Conservation (phyloP, 2,329 filamentous ascomycete genomes). For the Tolypocladium guangdongense region DNA sequence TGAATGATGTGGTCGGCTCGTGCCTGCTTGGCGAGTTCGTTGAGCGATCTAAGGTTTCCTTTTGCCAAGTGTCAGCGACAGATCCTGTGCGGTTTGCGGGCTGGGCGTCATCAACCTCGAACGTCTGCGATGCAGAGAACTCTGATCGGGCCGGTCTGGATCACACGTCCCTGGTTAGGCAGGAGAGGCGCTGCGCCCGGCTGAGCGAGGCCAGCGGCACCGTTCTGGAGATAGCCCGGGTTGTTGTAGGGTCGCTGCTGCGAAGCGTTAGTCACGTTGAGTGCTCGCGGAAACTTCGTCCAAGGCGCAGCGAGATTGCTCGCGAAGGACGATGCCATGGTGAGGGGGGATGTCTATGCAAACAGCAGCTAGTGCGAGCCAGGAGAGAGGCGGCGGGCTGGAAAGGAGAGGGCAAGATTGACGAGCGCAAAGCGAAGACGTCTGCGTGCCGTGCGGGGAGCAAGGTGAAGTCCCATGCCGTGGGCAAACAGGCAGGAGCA, state of each 20-base stretch:
- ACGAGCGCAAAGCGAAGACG: not conserved
- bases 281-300: not conserved
- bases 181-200: slow-evolving; percentile 53
- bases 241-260: slow-evolving; percentile 37
- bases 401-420: not conserved
- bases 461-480: not conserved
- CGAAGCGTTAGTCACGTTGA: slow-evolving; percentile 11
- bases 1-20: slow-evolving; percentile 97
- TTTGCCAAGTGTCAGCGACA: slow-evolving; percentile 7
- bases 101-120: slow-evolving; percentile 40
- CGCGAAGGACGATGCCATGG: slow-evolving; percentile 1
- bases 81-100: not conserved
- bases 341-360: not conserved
- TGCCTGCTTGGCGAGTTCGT: slow-evolving; percentile 90
- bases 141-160: slow-evolving; percentile 55
- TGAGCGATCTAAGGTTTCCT: slow-evolving; percentile 94
- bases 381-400: not conserved
- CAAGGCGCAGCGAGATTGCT: not conserved
- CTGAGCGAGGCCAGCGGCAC: slow-evolving; percentile 40
- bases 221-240: slow-evolving; percentile 52
- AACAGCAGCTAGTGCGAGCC: not conserved
- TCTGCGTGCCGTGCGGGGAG: not conserved
- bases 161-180: slow-evolving; percentile 55
- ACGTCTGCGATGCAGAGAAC: slow-evolving; percentile 64
- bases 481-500: not conserved